These are phyloP conservation scores for Coemansia sp. DNA, from an alignment of 192 early-diverging fungal species.

Conservation along the genomic window DNA sequence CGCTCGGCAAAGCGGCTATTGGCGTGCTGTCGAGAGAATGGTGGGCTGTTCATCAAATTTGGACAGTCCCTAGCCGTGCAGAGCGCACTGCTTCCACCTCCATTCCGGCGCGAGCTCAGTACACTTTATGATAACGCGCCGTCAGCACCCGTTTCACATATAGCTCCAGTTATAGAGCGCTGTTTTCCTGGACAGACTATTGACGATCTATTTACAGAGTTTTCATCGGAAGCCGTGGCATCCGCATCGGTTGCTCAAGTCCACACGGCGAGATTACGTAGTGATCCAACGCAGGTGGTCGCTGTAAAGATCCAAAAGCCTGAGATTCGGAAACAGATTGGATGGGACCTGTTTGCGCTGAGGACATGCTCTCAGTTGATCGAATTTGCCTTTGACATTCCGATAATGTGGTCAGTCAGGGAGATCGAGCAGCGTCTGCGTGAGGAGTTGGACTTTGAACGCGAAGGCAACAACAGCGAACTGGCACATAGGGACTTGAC, in stretches of 20 bases:
- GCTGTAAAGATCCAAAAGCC: slow-evolving; percentile 96
- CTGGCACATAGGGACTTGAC: slow-evolving; percentile 54
- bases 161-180: slow-evolving; percentile 64
- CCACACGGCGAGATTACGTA: slow-evolving; percentile 62
- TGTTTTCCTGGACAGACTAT: slow-evolving; percentile 62
- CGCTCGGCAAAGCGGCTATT: slow-evolving; percentile 72
- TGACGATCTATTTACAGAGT: slow-evolving; percentile 68
- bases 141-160: slow-evolving; percentile 60
- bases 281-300: slow-evolving; percentile 59
- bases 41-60: slow-evolving; percentile 90
- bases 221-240: slow-evolving; percentile 69
- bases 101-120: slow-evolving; percentile 61
- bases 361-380: slow-evolving; percentile 61
- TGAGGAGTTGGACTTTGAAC: slow-evolving; percentile 86
- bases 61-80: slow-evolving; percentile 75
- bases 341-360: slow-evolving; percentile 75
- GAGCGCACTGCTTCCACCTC: slow-evolving; percentile 61
- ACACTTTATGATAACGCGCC: slow-evolving; percentile 83
- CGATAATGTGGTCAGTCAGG: slow-evolving; percentile 73
- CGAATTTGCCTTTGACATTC: slow-evolving; percentile 80
- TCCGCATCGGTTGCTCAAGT: slow-evolving; percentile 96
- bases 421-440: slow-evolving; percentile 73
- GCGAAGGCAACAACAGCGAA: slow-evolving; percentile 80
- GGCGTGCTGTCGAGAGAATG: slow-evolving; percentile 75
- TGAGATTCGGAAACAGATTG: slow-evolving; percentile 79